phyloP scores from a whole-genome alignment of 1,284 basidiomycete genomes.

The Cerrena zonata region DNA sequence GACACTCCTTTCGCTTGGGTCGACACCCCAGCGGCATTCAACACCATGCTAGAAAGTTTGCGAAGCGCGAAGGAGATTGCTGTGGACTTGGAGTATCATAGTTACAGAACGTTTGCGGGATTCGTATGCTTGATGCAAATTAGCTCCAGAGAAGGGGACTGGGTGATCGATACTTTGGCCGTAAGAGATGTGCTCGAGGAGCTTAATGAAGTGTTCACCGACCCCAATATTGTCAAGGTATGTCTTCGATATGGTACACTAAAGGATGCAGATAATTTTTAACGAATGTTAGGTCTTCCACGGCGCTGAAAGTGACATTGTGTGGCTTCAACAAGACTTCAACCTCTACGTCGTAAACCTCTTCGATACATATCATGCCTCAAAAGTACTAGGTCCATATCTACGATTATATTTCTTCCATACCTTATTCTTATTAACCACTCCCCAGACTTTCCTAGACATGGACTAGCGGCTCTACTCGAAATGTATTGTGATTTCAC shows the following conservation, averaged over 20 bases:
- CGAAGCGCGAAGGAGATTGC: constrained; percentile 75
- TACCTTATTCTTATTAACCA: neutral
- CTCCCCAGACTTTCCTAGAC: constrained; percentile 66
- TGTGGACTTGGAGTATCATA: constrained; percentile 92
- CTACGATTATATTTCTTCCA: too few species aligned
- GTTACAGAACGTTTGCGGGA: constrained; percentile 77
- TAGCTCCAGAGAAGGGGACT: constrained; percentile 81
- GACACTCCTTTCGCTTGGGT: constrained; percentile 74
- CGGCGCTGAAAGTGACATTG: constrained; percentile 89
- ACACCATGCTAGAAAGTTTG: constrained; percentile 63
- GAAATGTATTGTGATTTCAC: constrained; percentile 85
- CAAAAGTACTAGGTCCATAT: constrained; percentile 75
- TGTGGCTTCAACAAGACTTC: constrained; percentile 96
- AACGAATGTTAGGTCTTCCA: constrained; percentile 69
- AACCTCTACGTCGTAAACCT: constrained; percentile 89
- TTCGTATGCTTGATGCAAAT: constrained; percentile 94
- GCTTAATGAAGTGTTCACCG: constrained; percentile 74
- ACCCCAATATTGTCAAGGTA: constrained; percentile 83
- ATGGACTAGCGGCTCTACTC: constrained; percentile 81
- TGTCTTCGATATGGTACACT: too few species aligned
- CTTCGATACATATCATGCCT: constrained; percentile 96
- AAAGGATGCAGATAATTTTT: neutral
- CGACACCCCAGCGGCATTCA: constrained; percentile 51
- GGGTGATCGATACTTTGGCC: constrained; percentile 77
- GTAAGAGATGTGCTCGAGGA: constrained; percentile 73